Conservation (phyloP, 495 filamentous ascomycete genomes). For the Geoglossum glabrum region DNA sequence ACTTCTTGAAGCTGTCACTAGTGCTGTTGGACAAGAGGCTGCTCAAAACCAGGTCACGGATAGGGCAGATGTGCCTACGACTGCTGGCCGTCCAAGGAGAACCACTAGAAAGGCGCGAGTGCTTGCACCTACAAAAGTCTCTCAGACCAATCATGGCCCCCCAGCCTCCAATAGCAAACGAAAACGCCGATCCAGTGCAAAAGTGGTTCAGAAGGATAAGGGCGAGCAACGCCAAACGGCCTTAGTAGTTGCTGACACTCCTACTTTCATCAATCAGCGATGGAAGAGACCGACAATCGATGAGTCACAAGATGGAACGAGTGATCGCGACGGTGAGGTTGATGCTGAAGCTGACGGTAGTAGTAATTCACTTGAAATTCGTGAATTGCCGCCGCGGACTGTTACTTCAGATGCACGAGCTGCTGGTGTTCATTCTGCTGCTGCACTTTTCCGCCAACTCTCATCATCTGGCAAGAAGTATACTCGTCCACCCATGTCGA, state of each 20-base stretch:
- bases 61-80: not conserved
- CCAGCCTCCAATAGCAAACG: not conserved
- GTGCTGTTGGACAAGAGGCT: conserved; percentile 2
- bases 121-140: not conserved
- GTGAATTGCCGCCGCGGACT: conserved; percentile 17
- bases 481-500: conserved; percentile 41
- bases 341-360: not conserved
- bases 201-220: not conserved
- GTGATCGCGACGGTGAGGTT: not conserved
- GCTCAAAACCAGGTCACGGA: not conserved
- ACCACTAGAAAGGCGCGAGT: not conserved
- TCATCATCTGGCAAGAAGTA: conserved; percentile 33
- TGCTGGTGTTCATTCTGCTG: conserved; percentile 34
- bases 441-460: conserved; percentile 34
- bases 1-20: conserved; percentile 2
- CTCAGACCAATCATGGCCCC: not conserved
- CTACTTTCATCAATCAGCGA: not conserved
- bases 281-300: not conserved
- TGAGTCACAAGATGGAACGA: not conserved
- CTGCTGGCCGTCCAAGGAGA: not conserved
- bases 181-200: not conserved
- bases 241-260: not conserved
- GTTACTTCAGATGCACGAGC: conserved; percentile 25
- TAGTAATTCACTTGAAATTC: conserved; percentile 16
- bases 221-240: not conserved